These are phyloP conservation scores for Avena atlantica DNA, from an alignment of 176 grass and related monocot species.

Conservation along the genomic window DNA sequence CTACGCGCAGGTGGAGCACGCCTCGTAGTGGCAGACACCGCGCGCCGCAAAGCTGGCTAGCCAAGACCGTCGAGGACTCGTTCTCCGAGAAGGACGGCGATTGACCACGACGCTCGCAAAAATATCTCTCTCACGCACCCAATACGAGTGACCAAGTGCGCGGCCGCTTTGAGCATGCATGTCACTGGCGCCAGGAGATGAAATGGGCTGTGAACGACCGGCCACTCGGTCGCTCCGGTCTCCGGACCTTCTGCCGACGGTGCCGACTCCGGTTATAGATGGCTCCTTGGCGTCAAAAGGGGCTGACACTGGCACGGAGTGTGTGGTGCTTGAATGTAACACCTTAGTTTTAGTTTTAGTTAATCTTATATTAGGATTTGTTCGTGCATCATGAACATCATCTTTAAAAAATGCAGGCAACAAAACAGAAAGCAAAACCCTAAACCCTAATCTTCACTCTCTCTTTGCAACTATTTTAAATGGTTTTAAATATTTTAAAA, in stretches of 20 bases:
- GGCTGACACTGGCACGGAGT: not conserved
- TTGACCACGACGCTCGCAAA: not conserved
- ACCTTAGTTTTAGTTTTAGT: no score
- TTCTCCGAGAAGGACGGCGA: not conserved
- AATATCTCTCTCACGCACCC: not conserved
- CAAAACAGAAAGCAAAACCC: no score
- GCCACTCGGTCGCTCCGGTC: not conserved
- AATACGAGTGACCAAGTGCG: not conserved
- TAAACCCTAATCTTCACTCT: no score
- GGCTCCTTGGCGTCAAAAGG: not conserved
- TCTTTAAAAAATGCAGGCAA: no score
- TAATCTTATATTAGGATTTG: no score
- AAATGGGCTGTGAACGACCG: not conserved
- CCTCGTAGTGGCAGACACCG: constrained; percentile 10
- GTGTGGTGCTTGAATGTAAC: no score
- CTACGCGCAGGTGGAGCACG: not conserved
- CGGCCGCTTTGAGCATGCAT: constrained; percentile 4
- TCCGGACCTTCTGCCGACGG: not conserved
- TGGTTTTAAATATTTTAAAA: no score
- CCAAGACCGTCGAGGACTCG: not conserved
- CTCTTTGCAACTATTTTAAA: no score
- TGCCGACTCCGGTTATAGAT: not conserved
- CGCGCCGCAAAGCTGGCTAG: constrained; percentile 9
- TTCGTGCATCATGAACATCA: no score
- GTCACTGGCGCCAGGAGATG: not conserved